Evolutionary conservation across 306 rosid species (phyloP).

Genomic region (Castanea crenata): DNA sequence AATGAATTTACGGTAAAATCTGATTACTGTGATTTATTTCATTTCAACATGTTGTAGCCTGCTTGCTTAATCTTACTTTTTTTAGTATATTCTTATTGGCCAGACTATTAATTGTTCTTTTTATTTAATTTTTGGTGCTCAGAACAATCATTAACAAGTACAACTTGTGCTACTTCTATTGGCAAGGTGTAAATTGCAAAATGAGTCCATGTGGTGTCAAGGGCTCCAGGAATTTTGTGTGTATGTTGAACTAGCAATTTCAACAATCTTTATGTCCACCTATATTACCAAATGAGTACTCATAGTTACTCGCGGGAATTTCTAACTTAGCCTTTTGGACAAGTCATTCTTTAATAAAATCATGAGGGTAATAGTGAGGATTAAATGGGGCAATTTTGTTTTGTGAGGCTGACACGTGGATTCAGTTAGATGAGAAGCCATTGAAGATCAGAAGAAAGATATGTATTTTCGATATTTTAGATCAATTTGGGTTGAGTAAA

Average conservation of each 20-base stretch:
- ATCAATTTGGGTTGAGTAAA: too few relatives aligned
- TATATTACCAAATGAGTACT: neutral
- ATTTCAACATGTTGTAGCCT: neutral
- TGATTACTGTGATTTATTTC: neutral
- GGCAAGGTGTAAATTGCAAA: neutral
- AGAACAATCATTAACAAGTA: neutral
- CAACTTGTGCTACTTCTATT: neutral
- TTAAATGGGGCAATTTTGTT: neutral
- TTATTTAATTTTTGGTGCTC: neutral
- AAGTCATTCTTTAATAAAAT: neutral
- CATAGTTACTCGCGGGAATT: neutral
- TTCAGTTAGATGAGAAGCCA: neutral
- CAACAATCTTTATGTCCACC: neutral
- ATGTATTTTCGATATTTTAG: too few relatives aligned
- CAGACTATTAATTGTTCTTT: too few relatives aligned
- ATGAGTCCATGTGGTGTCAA: neutral
- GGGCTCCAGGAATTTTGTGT: neutral
- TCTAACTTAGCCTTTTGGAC: neutral
- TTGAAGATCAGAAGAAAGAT: too few relatives aligned
- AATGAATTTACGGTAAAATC: slow-evolving; percentile 78
- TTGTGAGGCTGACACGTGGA: neutral
- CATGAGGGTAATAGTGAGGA: neutral
- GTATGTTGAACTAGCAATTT: neutral
- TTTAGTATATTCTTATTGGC: too few relatives aligned
- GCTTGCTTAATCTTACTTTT: neutral